Conservation (phyloP, 225 moss, liverwort and hornwort species). For the Sphagnum tenellum region DNA sequence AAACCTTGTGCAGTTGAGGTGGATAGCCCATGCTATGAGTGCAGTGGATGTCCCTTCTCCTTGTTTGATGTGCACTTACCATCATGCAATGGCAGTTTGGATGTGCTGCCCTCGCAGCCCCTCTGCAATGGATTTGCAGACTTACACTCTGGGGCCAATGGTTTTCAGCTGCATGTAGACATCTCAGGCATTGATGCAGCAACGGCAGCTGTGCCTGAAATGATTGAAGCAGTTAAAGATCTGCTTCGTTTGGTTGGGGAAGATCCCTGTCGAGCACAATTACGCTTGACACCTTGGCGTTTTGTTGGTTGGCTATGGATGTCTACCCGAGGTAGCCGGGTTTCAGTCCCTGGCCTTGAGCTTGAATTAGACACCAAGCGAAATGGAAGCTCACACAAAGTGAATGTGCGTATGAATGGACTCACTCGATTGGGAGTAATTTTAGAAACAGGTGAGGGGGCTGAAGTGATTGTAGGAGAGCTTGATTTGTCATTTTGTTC, state of each 20-base stretch:
- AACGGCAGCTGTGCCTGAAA: conserved; percentile 22
- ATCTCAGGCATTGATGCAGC: conserved; percentile 9
- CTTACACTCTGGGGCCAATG: conserved; percentile 8
- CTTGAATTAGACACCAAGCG: conserved; percentile 7
- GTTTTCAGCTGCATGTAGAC: conserved; percentile 3
- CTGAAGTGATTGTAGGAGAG: conserved; percentile 29
- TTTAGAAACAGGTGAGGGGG: conserved; percentile 7
- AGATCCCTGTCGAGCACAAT: conserved; percentile 38
- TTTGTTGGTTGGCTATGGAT: conserved; percentile 80
- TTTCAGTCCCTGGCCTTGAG: conserved; percentile 19
- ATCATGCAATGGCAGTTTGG: conserved; percentile 9
- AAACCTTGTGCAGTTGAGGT: conserved; percentile 7
- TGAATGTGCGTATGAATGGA: conserved; percentile 1
- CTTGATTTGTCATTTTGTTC: conserved; percentile 70
- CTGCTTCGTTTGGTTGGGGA: conserved; percentile 53
- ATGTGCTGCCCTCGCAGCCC: conserved; percentile 1
- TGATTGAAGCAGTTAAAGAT: conserved; percentile 64
- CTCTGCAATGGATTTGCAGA: conserved; percentile 12
- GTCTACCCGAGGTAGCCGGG: conserved; percentile 68
- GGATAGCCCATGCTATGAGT: neutral
- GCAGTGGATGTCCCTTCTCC: conserved; percentile 32
- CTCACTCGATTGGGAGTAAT: conserved; percentile 1
- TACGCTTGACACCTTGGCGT: conserved; percentile 44
- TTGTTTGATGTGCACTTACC: conserved; percentile 7
- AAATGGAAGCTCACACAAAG: conserved; percentile 11